These are phyloP conservation scores for Boletus sp. DNA, from an alignment of 768 basidiomycete species.

Conservation along the genomic window DNA sequence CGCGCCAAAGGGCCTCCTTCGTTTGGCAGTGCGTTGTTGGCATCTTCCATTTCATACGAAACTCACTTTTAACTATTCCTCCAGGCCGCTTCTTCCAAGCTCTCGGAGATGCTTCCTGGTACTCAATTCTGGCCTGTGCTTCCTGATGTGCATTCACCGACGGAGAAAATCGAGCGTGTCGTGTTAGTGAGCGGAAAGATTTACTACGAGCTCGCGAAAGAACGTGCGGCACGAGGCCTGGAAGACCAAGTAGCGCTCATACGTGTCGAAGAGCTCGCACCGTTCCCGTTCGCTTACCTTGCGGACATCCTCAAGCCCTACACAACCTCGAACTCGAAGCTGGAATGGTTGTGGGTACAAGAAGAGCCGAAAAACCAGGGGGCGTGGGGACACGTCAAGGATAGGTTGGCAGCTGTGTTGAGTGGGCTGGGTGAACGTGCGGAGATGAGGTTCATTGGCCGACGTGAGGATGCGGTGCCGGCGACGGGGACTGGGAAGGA, in stretches of 20 bases:
- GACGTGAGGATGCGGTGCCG: conserved; percentile 70
- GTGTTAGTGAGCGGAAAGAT: conserved; percentile 79
- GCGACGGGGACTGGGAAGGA: conserved; percentile 73
- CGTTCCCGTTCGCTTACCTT: conserved; percentile 76
- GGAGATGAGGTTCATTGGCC: conserved; percentile 57
- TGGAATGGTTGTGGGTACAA: conserved; percentile 62
- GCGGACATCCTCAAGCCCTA: conserved; percentile 47
- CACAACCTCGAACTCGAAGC: conserved; percentile 37
- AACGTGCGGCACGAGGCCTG: conserved; percentile 51
- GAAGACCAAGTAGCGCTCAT: conserved; percentile 61
- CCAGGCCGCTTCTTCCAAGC: conserved; percentile 70
- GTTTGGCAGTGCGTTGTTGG: conserved; percentile 58
- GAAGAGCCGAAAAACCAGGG: conserved; percentile 92
- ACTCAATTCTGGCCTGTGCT: conserved; percentile 70
- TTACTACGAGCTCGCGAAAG: conserved; percentile 82
- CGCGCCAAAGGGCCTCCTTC: conserved; percentile 79
- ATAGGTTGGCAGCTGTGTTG: conserved; percentile 55
- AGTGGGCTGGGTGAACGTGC: conserved; percentile 33
- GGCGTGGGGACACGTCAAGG: conserved; percentile 64
- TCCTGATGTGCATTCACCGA: conserved; percentile 41
- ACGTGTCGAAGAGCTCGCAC: conserved; percentile 82
- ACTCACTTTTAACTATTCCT: neutral
- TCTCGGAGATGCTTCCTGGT: conserved; percentile 59
- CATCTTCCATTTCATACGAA: neutral
- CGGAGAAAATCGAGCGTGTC: conserved; percentile 53